Evolutionary conservation across 140 eudicot species (phyloP).

Genomic region (Flaveria floridana): DNA sequence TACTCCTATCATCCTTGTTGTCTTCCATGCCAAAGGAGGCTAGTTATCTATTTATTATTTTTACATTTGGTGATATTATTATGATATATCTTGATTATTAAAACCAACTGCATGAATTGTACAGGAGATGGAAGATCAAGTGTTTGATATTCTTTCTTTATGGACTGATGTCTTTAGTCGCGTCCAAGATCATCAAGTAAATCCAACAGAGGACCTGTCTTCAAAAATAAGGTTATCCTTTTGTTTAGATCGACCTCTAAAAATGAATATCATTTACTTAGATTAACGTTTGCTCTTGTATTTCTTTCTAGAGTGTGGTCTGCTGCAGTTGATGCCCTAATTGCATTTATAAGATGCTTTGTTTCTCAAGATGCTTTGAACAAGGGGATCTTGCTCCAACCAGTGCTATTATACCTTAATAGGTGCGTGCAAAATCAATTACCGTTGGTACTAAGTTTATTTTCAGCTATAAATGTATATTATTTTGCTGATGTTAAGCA

Average conservation of each 20-base stretch:
- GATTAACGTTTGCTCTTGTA: constrained; percentile 23
- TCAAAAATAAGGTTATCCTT: constrained; percentile 56
- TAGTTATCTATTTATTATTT: constrained; percentile 16
- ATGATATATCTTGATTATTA: constrained; percentile 31
- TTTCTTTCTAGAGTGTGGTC: constrained; percentile 73
- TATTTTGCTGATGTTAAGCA: constrained; percentile 32
- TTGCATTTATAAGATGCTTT: constrained; percentile 77
- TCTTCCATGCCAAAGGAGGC: constrained; percentile 97
- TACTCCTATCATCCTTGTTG: constrained; percentile 78
- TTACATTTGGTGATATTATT: not conserved
- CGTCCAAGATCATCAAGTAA: constrained; percentile 47
- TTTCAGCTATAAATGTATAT: constrained; percentile 9
- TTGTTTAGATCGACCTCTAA: constrained; percentile 13
- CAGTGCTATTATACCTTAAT: constrained; percentile 79
- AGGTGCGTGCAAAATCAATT: constrained; percentile 44
- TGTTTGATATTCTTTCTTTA: constrained; percentile 88
- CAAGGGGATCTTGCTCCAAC: constrained; percentile 81
- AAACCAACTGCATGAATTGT: constrained; percentile 36
- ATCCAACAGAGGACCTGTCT: constrained; percentile 50
- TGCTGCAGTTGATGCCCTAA: constrained; percentile 87
- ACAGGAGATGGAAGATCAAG: constrained; percentile 97
- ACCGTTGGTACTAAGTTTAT: constrained; percentile 14
- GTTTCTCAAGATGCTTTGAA: constrained; percentile 64
- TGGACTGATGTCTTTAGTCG: constrained; percentile 78
- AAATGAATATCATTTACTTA: not conserved